These are phyloP conservation scores for Yamadazyma siamensis DNA, from an alignment of 1,139 yeast species.

Conservation along the genomic window DNA sequence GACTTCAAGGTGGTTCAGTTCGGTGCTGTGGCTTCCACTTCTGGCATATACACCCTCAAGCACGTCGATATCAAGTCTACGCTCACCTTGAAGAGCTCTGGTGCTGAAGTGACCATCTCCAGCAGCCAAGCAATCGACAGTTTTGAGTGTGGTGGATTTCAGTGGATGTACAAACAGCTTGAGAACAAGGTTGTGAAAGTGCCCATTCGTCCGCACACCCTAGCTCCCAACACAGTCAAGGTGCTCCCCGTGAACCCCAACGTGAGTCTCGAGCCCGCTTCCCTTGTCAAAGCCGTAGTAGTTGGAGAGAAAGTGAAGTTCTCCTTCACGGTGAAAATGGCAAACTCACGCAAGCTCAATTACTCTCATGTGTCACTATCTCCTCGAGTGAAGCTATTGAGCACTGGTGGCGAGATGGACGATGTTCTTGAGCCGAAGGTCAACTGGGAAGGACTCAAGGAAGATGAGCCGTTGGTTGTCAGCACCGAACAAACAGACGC, in stretches of 20 bases:
- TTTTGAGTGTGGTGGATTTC: constrained; percentile 1
- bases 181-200: constrained; percentile 5
- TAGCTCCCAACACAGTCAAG: constrained; percentile 9
- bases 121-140: constrained; percentile 1
- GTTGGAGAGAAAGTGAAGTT: constrained; percentile 29
- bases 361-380: constrained; percentile 21
- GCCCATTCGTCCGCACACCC: constrained; percentile 7
- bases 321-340: constrained; percentile 19
- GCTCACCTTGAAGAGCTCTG: constrained; percentile 1
- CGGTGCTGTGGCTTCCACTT: constrained; percentile 18
- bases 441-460: constrained; percentile 39
- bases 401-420: constrained; percentile 12
- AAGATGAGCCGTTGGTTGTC: constrained; percentile 37
- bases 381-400: constrained; percentile 19
- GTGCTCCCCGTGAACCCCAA: constrained; percentile 23
- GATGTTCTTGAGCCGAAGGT: constrained; percentile 19
- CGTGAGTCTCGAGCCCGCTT: constrained; percentile 9
- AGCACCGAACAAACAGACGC: no score
- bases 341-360: constrained; percentile 15
- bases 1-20: constrained; percentile 20
- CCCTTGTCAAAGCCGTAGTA: constrained; percentile 13
- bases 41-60: constrained; percentile 23
- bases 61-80: constrained; percentile 14
- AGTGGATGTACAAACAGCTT: constrained; percentile 7
- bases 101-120: constrained; percentile 1